Evolutionary conservation across 305 asterid genomes (phyloP).

Genomic region (Stenogyne calaminthoides): DNA sequence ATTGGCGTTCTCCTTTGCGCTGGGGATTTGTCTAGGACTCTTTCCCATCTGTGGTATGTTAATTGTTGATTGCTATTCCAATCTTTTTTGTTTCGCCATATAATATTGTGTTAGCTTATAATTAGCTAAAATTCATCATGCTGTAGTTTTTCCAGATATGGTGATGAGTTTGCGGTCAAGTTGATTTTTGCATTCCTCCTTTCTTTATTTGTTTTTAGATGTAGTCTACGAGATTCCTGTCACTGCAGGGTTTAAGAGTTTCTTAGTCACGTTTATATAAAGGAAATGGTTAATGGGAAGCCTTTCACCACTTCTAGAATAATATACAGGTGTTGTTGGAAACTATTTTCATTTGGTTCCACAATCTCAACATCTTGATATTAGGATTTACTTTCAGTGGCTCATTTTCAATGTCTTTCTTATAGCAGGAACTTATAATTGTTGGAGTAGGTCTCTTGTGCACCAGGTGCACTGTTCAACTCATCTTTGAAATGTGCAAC

Average conservation of each 20-base stretch:
- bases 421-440: neutral
- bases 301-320: neutral
- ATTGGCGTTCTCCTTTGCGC: slow-evolving; percentile 82
- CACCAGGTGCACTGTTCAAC: too few species aligned
- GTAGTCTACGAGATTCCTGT: neutral
- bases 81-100: neutral
- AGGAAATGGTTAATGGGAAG: neutral
- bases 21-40: slow-evolving; percentile 80
- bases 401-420: neutral
- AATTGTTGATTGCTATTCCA: neutral
- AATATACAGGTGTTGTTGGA: neutral
- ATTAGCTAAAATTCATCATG: slow-evolving; percentile 1
- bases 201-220: neutral
- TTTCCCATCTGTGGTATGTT: slow-evolving; percentile 83
- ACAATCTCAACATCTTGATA: neutral
- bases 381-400: neutral
- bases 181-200: slow-evolving; percentile 8
- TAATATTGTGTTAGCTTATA: slow-evolving; percentile 5
- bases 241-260: too few species aligned
- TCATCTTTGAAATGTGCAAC: too few species aligned
- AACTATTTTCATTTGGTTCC: neutral
- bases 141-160: neutral
- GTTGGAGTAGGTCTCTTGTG: neutral
- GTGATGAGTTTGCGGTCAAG: slow-evolving; percentile 8
- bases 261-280: too few species aligned